A percentile compares a stretch with the other conserved stretches of the same genome.
These are phyloP conservation scores for Scutellaria barbata DNA, from an alignment of 257 asterid genomes.

Conservation along the genomic window DNA sequence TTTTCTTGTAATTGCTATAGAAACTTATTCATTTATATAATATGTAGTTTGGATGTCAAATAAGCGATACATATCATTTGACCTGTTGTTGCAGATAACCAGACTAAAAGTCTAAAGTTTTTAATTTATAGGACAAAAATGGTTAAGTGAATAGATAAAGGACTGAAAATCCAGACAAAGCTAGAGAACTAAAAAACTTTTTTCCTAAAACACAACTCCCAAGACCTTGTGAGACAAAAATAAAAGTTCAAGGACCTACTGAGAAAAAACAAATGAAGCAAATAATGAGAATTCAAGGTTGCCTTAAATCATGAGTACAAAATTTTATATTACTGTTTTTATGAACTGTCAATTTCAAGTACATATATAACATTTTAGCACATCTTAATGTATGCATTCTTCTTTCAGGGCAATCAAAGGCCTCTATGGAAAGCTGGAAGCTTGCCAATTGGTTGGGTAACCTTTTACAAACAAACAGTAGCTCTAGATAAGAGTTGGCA, in stretches of 20 bases:
- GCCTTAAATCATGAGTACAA: too few relatives aligned
- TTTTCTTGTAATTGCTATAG: too few relatives aligned
- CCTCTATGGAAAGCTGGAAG: conserved; percentile 71
- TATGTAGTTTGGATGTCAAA: not conserved
- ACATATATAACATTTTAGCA: not conserved
- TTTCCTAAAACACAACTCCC: too few relatives aligned
- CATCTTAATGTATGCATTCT: conserved; percentile 10
- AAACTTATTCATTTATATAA: too few relatives aligned
- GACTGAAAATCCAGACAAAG: too few relatives aligned
- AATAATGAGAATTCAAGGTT: too few relatives aligned
- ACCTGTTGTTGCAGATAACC: too few relatives aligned
- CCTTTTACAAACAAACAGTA: conserved; percentile 66
- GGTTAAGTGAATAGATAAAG: too few relatives aligned
- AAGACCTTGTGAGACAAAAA: not conserved
- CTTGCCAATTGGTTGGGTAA: conserved; percentile 89
- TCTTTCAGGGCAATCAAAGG: conserved; percentile 65
- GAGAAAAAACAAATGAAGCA: not conserved
- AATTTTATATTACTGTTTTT: not conserved
- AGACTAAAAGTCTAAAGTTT: too few relatives aligned
- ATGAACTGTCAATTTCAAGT: not conserved
- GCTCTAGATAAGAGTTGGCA: conserved; percentile 78
- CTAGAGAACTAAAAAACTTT: too few relatives aligned
- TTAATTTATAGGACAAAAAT: too few relatives aligned
- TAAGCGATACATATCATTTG: too few relatives aligned
- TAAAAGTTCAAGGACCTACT: not conserved